Evolutionary conservation across 768 basidiomycete genomes (phyloP).

Genomic region (Lactifluus hygrophoroides): DNA sequence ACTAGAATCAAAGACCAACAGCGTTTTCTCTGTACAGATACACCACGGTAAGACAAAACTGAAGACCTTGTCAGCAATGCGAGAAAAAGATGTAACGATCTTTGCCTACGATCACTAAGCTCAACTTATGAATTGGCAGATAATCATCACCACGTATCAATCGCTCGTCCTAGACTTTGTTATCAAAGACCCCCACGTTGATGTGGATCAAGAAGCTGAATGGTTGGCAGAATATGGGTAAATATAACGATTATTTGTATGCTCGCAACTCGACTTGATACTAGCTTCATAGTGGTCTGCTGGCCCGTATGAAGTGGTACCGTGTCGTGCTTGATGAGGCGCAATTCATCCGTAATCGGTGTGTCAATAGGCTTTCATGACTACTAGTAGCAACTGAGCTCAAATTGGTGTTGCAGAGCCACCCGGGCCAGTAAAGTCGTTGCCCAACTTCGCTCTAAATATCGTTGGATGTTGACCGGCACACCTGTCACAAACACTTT

Average conservation of each 20-base stretch:
- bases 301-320: slow-evolving; percentile 56
- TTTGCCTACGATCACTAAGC: background rate
- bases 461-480: slow-evolving; percentile 74
- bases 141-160: slow-evolving; percentile 72
- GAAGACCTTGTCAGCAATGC: slow-evolving; percentile 43
- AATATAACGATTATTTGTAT: background rate
- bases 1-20: slow-evolving; percentile 58
- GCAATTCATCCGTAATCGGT: slow-evolving; percentile 66
- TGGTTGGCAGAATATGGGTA: slow-evolving; percentile 47
- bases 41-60: slow-evolving; percentile 68
- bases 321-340: slow-evolving; percentile 74
- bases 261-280: background rate
- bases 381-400: background rate
- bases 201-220: slow-evolving; percentile 37
- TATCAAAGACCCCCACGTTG: slow-evolving; percentile 39
- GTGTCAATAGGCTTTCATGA: background rate
- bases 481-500: slow-evolving; percentile 67
- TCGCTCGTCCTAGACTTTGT: slow-evolving; percentile 55
- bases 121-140: slow-evolving; percentile 28
- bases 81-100: slow-evolving; percentile 41
- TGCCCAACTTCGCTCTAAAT: slow-evolving; percentile 51
- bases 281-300: slow-evolving; percentile 35
- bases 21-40: slow-evolving; percentile 51
- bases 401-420: slow-evolving; percentile 26
- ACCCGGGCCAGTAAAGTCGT: slow-evolving; percentile 53